A percentile compares a stretch with the other conserved stretches of the same genome.
phyloP scores from a whole-genome alignment of 2,329 filamentous ascomycete species.

The Stachybotrys echinatus region DNA sequence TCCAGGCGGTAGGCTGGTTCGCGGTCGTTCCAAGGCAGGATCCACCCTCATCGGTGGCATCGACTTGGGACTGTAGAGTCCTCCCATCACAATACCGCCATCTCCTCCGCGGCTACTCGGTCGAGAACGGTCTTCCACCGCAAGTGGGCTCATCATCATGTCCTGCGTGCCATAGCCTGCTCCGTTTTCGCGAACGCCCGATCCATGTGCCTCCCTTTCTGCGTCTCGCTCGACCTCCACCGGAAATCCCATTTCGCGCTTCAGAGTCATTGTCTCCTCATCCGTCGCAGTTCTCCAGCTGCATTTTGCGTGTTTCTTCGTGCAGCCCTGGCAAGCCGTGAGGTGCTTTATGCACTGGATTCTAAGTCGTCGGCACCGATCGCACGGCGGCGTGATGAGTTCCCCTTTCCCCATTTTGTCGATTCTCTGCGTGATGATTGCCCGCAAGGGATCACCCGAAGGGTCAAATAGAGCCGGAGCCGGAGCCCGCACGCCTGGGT shows the following conservation, averaged over 20 bases:
- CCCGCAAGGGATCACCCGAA: conserved; percentile 26
- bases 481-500: conserved; percentile 12
- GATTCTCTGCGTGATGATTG: conserved; percentile 68
- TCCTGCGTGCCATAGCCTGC: neutral
- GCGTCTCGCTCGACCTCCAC: conserved; percentile 5
- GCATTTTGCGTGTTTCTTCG: conserved; percentile 85
- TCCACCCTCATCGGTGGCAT: neutral
- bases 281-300: conserved; percentile 78
- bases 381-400: conserved; percentile 74
- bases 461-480: conserved; percentile 17
- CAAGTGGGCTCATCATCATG: conserved; percentile 2
- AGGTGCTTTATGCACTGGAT: conserved; percentile 82
- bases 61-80: neutral
- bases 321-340: conserved; percentile 81
- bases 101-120: neutral
- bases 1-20: neutral
- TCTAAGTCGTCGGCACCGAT: conserved; percentile 72
- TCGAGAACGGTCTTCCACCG: neutral
- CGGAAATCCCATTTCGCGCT: conserved; percentile 17
- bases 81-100: neutral
- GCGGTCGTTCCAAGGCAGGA: neutral
- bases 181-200: neutral
- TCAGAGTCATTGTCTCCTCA: conserved; percentile 49
- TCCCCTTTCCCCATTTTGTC: conserved; percentile 71
- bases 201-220: neutral